A percentile compares a stretch with the other conserved stretches of the same genome.
Evolutionary conservation across 2,329 filamentous ascomycete genomes (phyloP).

Genomic region (Cytospora paraplurivora): DNA sequence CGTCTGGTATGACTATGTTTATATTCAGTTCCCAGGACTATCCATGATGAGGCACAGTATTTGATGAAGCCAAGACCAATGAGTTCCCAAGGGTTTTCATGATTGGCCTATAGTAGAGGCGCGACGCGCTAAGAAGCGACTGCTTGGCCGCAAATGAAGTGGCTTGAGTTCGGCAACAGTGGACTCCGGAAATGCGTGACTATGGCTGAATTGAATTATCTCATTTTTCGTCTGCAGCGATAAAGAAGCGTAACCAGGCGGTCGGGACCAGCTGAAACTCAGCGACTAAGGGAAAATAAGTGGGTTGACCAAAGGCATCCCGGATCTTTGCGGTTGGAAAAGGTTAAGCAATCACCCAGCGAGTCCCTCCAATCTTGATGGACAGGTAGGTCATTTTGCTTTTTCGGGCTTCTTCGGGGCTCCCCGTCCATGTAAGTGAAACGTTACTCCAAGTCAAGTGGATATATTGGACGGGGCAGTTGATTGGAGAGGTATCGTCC

Average conservation of each 20-base stretch:
- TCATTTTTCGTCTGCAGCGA: slow-evolving; percentile 11
- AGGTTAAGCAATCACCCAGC: not conserved
- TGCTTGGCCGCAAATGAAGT: not conserved
- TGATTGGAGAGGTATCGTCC: not conserved
- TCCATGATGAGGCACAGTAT: not conserved
- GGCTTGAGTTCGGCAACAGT: slow-evolving; percentile 6
- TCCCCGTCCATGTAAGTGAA: not conserved
- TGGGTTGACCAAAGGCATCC: not conserved
- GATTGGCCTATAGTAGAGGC: not conserved
- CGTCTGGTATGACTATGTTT: not conserved
- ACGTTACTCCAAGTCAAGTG: not conserved
- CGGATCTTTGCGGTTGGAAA: not conserved
- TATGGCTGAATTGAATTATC: not conserved
- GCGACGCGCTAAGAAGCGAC: not conserved
- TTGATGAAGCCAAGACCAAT: not conserved
- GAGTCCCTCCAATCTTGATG: not conserved
- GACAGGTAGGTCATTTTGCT: not conserved
- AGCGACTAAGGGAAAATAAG: not conserved
- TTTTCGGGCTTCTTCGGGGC: not conserved
- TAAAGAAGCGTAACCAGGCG: slow-evolving; percentile 4
- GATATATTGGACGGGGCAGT: not conserved
- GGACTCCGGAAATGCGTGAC: not conserved
- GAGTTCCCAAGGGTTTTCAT: too few relatives aligned
- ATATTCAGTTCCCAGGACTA: not conserved
- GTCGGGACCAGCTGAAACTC: slow-evolving; percentile 16